These are phyloP conservation scores for Saccharomyces jurei DNA, from an alignment of 805 yeast species.

Conservation along the genomic window DNA sequence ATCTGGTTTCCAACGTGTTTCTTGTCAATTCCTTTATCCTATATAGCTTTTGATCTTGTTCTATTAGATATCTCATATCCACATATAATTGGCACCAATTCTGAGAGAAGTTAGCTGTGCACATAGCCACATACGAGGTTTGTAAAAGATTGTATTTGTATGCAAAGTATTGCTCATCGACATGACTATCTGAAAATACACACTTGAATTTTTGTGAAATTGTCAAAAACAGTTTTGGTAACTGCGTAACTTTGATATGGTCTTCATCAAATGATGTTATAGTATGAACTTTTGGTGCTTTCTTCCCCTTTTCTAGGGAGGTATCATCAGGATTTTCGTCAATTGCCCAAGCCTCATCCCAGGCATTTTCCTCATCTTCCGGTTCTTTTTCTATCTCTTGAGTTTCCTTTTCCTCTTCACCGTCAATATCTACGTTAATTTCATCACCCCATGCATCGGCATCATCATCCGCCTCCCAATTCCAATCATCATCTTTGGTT, in stretches of 20 bases:
- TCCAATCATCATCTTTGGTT: background rate
- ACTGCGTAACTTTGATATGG: conserved; percentile 9
- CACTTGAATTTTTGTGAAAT: conserved; percentile 10
- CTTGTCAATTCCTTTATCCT: conserved; percentile 19
- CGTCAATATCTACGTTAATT: conserved; percentile 6
- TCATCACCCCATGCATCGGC: conserved; percentile 2
- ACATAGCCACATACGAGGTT: conserved; percentile 22
- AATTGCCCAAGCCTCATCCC: conserved; percentile 3
- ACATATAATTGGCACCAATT: conserved; percentile 26
- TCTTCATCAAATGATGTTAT: background rate
- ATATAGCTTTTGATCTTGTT: conserved; percentile 2
- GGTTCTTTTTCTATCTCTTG: background rate
- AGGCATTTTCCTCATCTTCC: background rate
- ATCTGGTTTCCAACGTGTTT: conserved; percentile 14
- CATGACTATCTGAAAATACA: conserved; percentile 6
- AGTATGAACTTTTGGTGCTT: background rate
- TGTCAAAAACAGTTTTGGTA: conserved; percentile 13
- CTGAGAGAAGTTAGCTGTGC: conserved; percentile 9
- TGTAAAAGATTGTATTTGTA: conserved; percentile 26
- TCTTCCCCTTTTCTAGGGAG: background rate
- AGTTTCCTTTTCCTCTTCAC: background rate
- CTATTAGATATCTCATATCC: conserved; percentile 16
- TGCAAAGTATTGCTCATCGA: conserved; percentile 11
- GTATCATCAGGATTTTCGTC: background rate
- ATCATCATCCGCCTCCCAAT: background rate